These are phyloP conservation scores for Mycena alexandri DNA, from an alignment of 768 basidiomycete genomes.

Conservation along the genomic window DNA sequence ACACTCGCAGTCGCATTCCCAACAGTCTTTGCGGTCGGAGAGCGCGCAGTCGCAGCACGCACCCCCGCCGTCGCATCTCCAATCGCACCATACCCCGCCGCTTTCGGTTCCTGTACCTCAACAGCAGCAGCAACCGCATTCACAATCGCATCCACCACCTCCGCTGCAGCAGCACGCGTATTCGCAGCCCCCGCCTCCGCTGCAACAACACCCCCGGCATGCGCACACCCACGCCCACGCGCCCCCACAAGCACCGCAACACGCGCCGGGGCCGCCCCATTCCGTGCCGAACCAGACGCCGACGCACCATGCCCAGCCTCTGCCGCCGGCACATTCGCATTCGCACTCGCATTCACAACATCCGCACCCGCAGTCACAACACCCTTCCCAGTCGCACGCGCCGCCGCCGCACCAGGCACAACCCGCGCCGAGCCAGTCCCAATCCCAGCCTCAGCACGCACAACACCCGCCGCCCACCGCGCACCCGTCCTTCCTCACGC, in stretches of 20 bases:
- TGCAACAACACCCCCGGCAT: too few species aligned
- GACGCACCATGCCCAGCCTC: constrained; percentile 11
- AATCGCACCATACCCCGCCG: too few species aligned
- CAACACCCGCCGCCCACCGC: constrained; percentile 6
- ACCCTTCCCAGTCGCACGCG: constrained; percentile 13
- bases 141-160: not conserved
- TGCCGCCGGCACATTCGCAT: constrained; percentile 24
- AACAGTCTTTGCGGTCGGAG: too few species aligned
- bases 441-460: not conserved
- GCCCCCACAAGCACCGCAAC: not conserved
- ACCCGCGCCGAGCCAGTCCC: constrained; percentile 21
- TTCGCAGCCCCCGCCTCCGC: too few species aligned
- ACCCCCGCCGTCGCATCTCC: too few species aligned
- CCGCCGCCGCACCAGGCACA: constrained; percentile 14
- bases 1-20: constrained; percentile 26
- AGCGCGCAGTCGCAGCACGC: too few species aligned
- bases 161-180: constrained; percentile 17
- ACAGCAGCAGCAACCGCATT: constrained; percentile 13
- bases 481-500: constrained; percentile 16
- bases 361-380: constrained; percentile 23
- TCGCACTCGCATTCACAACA: constrained; percentile 14
- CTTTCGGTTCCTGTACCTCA: too few species aligned
- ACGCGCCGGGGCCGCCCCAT: too few species aligned
- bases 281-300: too few species aligned
- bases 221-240: too few species aligned